Evolutionary conservation across 1,284 basidiomycete genomes (phyloP), one percentile per base, ranked within the genome.

Genomic region (Naganishia cerealis): DNA sequence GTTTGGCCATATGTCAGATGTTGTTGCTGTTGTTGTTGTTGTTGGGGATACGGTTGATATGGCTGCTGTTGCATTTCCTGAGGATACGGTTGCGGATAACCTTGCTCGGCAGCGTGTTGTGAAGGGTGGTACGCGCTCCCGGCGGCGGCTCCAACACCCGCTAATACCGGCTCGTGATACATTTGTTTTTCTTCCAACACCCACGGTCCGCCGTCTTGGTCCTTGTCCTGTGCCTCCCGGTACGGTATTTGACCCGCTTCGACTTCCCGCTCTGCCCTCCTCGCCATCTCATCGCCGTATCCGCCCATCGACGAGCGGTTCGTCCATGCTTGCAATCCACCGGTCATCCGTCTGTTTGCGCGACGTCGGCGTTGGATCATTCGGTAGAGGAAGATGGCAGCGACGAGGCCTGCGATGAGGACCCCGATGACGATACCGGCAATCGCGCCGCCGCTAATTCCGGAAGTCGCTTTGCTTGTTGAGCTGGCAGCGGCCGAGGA

Each of bases 401-500:
- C 53, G n/a, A 38, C 55, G 21, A 65, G n/a, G 33, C n/a, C 42
- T 12, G 24, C 67, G 43, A 65, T 13, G 21, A 68, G 53, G 55
- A 57, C 29, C 33, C 50, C 59, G 42, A 65, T 53, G 59, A 65
- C 53, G 67, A 68, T 68, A 7, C 57, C 67, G n/a, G 67, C 67
- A 46, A 68, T 56, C 2, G 66, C 66, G 24, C 57, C 59, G 24
- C 55, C 58, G 40, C 57, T 55, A 4, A 58, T 43, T 26, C 50
- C 57, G 15, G 56, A 43, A 16, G 43, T 33, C 6, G 36, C 21
- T 40, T 39, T 40, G 54, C 66, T 59, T 26, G 48, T 53, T 8
- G 56, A 26, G 24, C 26, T 55, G 40, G 57, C 50, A 21, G 58
- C 43, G 15, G 66, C 38, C n/a, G 66, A 62, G 33, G 66, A 38